phyloP scores from a whole-genome alignment of 768 basidiomycete species.

The Russula emetica region DNA sequence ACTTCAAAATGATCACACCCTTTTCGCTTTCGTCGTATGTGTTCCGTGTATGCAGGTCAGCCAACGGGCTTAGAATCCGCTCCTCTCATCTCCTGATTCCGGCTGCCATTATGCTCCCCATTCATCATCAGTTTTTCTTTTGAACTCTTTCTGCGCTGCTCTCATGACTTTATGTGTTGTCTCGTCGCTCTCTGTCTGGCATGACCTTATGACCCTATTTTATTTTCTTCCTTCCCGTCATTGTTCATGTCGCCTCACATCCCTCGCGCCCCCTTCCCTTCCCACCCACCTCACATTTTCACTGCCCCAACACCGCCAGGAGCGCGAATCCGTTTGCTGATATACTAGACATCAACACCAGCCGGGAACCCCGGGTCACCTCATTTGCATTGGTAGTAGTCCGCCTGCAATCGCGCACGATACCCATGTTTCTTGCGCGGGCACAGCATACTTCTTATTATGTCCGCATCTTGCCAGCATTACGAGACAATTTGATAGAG shows the following conservation, averaged over 20 bases:
- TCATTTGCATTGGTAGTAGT: conserved; percentile 29
- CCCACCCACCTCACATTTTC: conserved; percentile 29
- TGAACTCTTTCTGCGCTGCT: conserved; percentile 55
- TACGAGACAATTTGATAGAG: conserved; percentile 69
- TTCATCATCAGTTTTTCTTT: conserved; percentile 24
- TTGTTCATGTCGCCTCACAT: conserved; percentile 40
- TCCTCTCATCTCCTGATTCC: conserved; percentile 8
- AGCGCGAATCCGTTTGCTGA: conserved; percentile 28
- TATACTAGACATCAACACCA: conserved; percentile 31
- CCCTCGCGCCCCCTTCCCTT: conserved; percentile 34
- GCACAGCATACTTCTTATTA: conserved; percentile 41
- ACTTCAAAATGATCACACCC: conserved; percentile 5
- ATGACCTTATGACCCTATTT: conserved; percentile 30
- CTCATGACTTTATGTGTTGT: conserved; percentile 51
- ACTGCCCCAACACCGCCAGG: conserved; percentile 31
- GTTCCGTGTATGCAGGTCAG: conserved; percentile 13
- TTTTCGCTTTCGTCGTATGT: conserved; percentile 11
- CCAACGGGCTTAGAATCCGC: conserved; percentile 3
- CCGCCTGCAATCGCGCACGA: conserved; percentile 43
- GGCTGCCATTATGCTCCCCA: conserved; percentile 13
- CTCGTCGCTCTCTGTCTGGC: conserved; percentile 50
- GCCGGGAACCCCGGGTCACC: conserved; percentile 27
- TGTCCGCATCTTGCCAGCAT: conserved; percentile 39
- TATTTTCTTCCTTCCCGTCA: conserved; percentile 29
- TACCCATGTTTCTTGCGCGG: conserved; percentile 36